A percentile compares a stretch with the other conserved stretches of the same genome.
These are phyloP conservation scores for Panaeolus cyanescens DNA, from an alignment of 768 basidiomycete species.

Conservation along the genomic window DNA sequence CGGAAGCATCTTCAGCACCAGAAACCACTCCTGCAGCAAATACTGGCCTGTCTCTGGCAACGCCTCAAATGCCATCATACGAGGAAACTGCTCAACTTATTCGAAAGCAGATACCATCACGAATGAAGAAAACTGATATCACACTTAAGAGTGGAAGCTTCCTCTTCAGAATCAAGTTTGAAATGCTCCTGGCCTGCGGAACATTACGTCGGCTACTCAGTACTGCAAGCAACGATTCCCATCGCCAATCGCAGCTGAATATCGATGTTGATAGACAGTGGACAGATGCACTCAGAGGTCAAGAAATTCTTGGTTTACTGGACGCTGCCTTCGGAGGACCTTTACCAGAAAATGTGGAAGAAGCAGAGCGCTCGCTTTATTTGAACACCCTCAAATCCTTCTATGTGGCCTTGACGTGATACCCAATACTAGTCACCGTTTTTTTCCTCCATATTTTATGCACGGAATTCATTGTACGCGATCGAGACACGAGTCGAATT, in stretches of 20 bases:
- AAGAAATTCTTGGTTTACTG: background rate
- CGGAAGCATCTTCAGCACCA: background rate
- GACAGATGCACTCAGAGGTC: background rate
- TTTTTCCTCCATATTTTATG: background rate
- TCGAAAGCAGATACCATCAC: background rate
- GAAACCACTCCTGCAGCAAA: background rate
- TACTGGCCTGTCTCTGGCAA: background rate
- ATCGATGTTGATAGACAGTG: background rate
- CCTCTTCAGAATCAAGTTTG: background rate
- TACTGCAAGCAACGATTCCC: background rate
- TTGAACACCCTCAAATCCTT: background rate
- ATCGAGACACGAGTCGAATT: too few relatives aligned
- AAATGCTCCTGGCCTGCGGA: background rate
- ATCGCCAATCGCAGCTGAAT: background rate
- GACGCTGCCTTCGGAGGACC: background rate
- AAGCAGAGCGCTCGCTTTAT: background rate
- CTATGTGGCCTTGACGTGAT: background rate
- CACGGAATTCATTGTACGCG: background rate
- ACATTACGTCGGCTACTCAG: background rate
- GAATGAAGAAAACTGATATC: background rate
- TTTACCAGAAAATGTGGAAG: background rate
- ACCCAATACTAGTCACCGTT: too few relatives aligned
- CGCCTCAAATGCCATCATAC: background rate
- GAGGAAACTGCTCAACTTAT: background rate
- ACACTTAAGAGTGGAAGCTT: background rate